Evolutionary conservation across 345 rosid genomes (phyloP).

Genomic region (Geranium rotundifolium): DNA sequence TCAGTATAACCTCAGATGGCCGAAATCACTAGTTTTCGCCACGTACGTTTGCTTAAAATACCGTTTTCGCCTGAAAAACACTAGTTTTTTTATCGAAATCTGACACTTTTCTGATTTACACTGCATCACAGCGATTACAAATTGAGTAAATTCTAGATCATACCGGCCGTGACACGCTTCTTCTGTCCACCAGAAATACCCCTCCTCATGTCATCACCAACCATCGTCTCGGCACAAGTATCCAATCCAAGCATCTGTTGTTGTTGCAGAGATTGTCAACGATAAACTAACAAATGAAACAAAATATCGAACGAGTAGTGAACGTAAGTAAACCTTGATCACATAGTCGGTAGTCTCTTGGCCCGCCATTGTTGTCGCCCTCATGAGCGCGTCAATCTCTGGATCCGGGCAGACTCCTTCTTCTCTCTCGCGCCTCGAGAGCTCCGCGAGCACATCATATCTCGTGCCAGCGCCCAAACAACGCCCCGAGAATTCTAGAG

Average conservation of each 20-base stretch:
- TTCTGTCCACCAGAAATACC: slow-evolving; percentile 43
- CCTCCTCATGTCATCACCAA: slow-evolving; percentile 35
- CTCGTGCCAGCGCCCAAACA: slow-evolving; percentile 41
- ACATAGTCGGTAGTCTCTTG: slow-evolving; percentile 35
- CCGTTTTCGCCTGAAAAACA: no score
- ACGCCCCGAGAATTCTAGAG: slow-evolving; percentile 37
- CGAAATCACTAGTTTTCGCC: no score
- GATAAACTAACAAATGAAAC: not conserved
- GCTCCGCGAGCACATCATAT: slow-evolving; percentile 29
- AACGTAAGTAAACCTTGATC: slow-evolving; percentile 24
- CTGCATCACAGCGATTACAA: slow-evolving; percentile 13
- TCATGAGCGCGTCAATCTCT: slow-evolving; percentile 40
- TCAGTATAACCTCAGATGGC: no score
- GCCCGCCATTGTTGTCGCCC: slow-evolving; percentile 34
- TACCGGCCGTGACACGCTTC: slow-evolving; percentile 43
- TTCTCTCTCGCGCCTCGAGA: slow-evolving; percentile 30
- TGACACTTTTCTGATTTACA: no score
- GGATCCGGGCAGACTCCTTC: slow-evolving; percentile 36
- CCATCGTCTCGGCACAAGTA: slow-evolving; percentile 30
- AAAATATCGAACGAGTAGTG: not conserved
- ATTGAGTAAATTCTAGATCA: not conserved
- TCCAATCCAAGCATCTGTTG: slow-evolving; percentile 45
- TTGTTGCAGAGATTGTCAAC: slow-evolving; percentile 8
- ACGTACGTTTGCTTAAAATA: no score
- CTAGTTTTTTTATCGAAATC: no score